Percentiles rank a stretch among this genome's conserved stretches.
phyloP scores from a whole-genome alignment of 2,329 filamentous ascomycete species.

The Diaporthe citri region DNA sequence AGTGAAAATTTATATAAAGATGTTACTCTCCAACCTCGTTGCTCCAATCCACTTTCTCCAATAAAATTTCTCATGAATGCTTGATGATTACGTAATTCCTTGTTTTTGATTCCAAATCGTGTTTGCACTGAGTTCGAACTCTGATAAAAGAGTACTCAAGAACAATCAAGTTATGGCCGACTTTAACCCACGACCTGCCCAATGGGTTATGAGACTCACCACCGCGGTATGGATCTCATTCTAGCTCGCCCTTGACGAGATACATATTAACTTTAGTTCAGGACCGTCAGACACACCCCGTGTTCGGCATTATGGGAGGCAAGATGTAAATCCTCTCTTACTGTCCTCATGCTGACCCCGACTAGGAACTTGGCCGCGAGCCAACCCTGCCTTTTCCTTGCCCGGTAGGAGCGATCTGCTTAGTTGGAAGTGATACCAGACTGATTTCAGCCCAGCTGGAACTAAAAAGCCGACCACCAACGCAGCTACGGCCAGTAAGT shows the following conservation, averaged over 20 bases:
- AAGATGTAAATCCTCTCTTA: neutral
- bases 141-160: too few species aligned
- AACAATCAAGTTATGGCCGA: too few species aligned
- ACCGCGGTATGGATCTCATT: neutral
- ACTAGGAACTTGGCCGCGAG: neutral
- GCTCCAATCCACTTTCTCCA: too few species aligned
- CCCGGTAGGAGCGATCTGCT: neutral
- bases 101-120: too few species aligned
- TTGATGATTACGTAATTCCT: too few species aligned
- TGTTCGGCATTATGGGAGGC: neutral
- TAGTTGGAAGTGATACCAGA: neutral
- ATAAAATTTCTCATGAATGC: too few species aligned
- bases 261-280: neutral
- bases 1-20: too few species aligned
- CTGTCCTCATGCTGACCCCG: neutral
- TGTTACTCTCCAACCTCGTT: too few species aligned
- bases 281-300: neutral
- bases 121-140: too few species aligned
- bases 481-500: neutral
- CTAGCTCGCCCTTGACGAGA: neutral
- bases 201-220: neutral
- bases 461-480: neutral
- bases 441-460: neutral
- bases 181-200: neutral
- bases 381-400: neutral